These are phyloP conservation scores for Trichophyton equinum DNA, from an alignment of 2,329 filamentous ascomycete genomes.

Conservation along the genomic window DNA sequence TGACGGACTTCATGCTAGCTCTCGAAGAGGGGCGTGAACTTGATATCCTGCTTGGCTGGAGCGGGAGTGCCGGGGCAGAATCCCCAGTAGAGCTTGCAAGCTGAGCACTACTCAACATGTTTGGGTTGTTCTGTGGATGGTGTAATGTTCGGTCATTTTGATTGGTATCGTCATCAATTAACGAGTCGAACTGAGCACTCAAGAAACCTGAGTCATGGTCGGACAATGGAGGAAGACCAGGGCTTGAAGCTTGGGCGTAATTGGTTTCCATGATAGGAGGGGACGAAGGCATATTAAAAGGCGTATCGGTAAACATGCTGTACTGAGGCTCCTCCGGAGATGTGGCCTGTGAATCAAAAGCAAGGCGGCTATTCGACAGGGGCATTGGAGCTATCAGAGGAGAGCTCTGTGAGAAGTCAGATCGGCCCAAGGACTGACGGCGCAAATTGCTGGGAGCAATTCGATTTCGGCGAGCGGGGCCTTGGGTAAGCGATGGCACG, in stretches of 20 bases:
- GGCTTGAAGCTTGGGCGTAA: slow-evolving; percentile 63
- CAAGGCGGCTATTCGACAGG: slow-evolving; percentile 27
- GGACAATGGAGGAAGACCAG: slow-evolving; percentile 52
- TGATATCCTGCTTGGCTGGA: slow-evolving; percentile 19
- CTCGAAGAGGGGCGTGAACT: slow-evolving; percentile 29
- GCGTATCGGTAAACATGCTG: slow-evolving; percentile 48
- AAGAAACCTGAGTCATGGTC: slow-evolving; percentile 67
- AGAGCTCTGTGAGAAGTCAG: slow-evolving; percentile 24
- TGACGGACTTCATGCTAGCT: slow-evolving; percentile 21
- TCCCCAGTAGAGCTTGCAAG: slow-evolving; percentile 17
- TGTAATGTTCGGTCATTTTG: neutral
- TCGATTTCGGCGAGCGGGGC: slow-evolving; percentile 18
- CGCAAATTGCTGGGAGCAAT: slow-evolving; percentile 41
- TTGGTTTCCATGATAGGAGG: slow-evolving; percentile 62
- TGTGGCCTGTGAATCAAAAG: slow-evolving; percentile 35
- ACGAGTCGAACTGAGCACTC: slow-evolving; percentile 61
- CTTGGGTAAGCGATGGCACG: slow-evolving; percentile 24
- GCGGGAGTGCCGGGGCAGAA: slow-evolving; percentile 16
- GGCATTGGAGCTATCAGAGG: slow-evolving; percentile 15
- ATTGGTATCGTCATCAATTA: slow-evolving; percentile 48
- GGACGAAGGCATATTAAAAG: slow-evolving; percentile 76
- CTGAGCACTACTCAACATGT: slow-evolving; percentile 10
- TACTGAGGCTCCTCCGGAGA: slow-evolving; percentile 41
- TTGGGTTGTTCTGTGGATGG: neutral
- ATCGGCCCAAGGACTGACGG: slow-evolving; percentile 48